phyloP scores from a whole-genome alignment of 2,329 filamentous ascomycete genomes.

The Aspergillus phoenicis region DNA sequence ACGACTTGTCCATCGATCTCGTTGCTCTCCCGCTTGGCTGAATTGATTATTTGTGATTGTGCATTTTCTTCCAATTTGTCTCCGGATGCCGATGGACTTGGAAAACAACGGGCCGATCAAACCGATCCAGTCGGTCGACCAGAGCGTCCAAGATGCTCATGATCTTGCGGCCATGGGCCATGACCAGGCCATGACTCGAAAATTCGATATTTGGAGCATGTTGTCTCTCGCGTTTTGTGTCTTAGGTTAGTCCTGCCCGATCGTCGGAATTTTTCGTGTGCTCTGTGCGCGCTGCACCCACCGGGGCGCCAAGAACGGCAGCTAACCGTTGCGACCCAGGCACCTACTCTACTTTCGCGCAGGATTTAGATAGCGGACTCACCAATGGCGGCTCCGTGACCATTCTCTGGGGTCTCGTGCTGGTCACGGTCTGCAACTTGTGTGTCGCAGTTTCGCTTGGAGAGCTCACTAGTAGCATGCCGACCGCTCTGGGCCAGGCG shows the following conservation, averaged over 20 bases:
- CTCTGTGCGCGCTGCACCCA: background rate
- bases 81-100: constrained; percentile 35
- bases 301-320: constrained; percentile 13
- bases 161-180: constrained; percentile 48
- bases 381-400: constrained; percentile 68
- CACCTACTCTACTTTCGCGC: constrained; percentile 61
- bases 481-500: constrained; percentile 62
- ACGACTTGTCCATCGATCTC: constrained; percentile 22
- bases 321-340: constrained; percentile 25
- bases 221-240: constrained; percentile 60
- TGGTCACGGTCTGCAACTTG: constrained; percentile 64
- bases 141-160: constrained; percentile 44
- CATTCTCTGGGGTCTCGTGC: constrained; percentile 69
- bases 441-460: constrained; percentile 66
- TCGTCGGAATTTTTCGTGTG: background rate
- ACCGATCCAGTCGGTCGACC: constrained; percentile 33
- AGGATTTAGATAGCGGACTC: constrained; percentile 55
- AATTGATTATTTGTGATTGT: constrained; percentile 14
- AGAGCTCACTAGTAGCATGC: constrained; percentile 67
- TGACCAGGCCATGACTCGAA: constrained; percentile 46
- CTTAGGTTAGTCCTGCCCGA: constrained; percentile 38
- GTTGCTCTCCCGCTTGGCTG: constrained; percentile 28
- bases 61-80: background rate
- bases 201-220: constrained; percentile 61
- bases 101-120: constrained; percentile 33